These are phyloP conservation scores for Vitis hybrid DNA, from an alignment of 177 flowering plant species.

Conservation along the genomic window DNA sequence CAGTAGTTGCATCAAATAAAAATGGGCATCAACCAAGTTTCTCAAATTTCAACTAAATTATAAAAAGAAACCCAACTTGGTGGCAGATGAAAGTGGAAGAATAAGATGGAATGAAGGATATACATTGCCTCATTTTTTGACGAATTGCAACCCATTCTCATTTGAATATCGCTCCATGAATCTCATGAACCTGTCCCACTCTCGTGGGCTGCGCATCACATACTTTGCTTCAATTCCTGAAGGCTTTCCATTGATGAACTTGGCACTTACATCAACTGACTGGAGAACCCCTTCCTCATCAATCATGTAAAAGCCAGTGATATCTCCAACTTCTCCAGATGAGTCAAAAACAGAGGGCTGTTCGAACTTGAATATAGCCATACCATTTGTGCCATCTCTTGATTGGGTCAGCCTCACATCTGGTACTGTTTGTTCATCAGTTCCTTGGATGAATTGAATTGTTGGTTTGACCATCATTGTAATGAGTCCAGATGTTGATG, in stretches of 20 bases:
- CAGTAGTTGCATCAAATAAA: slow-evolving; percentile 14
- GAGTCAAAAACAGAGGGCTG: slow-evolving; percentile 94
- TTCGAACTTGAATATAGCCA: slow-evolving; percentile 78
- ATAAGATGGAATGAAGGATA: slow-evolving; percentile 14
- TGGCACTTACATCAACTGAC: slow-evolving; percentile 85
- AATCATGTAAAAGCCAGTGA: slow-evolving; percentile 95
- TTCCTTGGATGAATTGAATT: slow-evolving; percentile 94
- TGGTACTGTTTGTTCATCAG: slow-evolving; percentile 85
- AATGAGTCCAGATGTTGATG: slow-evolving; percentile 23
- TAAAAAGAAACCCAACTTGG: slow-evolving; percentile 13
- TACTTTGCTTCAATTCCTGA: slow-evolving; percentile 86
- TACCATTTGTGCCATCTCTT: slow-evolving; percentile 88
- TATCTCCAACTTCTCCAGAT: slow-evolving; percentile 83
- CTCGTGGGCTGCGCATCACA: slow-evolving; percentile 73
- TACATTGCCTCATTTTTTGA: slow-evolving; percentile 68
- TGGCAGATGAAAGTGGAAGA: slow-evolving; percentile 7
- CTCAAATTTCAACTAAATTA: slow-evolving; percentile 16
- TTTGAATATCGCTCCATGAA: slow-evolving; percentile 96
- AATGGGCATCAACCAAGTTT: slow-evolving; percentile 15
- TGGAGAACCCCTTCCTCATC: slow-evolving; percentile 94
- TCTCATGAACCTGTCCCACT: slow-evolving; percentile 99
- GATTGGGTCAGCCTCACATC: slow-evolving; percentile 90
- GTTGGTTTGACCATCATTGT: slow-evolving; percentile 73
- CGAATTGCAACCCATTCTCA: slow-evolving; percentile 80
- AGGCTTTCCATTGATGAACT: slow-evolving; percentile 90